A percentile compares a stretch with the other conserved stretches of the same genome.
These are phyloP conservation scores for Sarocladium strictum DNA, from an alignment of 2,329 filamentous ascomycete species.

Conservation along the genomic window DNA sequence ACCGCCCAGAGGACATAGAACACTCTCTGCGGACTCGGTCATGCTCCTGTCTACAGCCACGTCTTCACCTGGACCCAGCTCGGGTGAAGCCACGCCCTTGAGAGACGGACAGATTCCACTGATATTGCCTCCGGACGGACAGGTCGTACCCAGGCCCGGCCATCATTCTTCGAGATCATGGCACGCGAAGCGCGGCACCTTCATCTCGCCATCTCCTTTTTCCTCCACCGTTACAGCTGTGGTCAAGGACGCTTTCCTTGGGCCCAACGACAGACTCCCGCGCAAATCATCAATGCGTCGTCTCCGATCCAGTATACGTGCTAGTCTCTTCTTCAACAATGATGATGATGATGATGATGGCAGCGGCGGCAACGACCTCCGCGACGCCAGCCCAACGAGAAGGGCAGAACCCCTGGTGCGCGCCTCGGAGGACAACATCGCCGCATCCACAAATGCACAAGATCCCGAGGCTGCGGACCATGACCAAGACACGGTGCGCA, in stretches of 20 bases:
- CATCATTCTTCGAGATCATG: background rate
- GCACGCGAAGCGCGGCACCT: constrained; percentile 28
- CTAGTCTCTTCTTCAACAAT: constrained; percentile 49
- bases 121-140: constrained; percentile 18
- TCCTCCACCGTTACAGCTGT: constrained; percentile 54
- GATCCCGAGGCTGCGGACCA: background rate
- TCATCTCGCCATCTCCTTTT: constrained; percentile 55
- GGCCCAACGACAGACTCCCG: constrained; percentile 32
- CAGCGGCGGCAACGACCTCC: constrained; percentile 22
- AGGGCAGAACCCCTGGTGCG: constrained; percentile 14
- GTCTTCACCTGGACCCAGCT: constrained; percentile 19
- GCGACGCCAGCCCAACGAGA: background rate
- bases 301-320: constrained; percentile 43
- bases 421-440: constrained; percentile 21
- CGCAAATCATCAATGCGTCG: constrained; percentile 40
- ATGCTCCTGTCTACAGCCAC: constrained; percentile 18
- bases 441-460: background rate
- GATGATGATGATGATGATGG: constrained; percentile 36
- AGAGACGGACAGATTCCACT: constrained; percentile 21
- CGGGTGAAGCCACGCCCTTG: constrained; percentile 25
- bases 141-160: constrained; percentile 20
- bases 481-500: constrained; percentile 17
- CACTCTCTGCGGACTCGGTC: constrained; percentile 31
- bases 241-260: constrained; percentile 49
- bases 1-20: constrained; percentile 29